phyloP scores from a whole-genome alignment of 306 rosid species.

The Trifolium pratense region DNA sequence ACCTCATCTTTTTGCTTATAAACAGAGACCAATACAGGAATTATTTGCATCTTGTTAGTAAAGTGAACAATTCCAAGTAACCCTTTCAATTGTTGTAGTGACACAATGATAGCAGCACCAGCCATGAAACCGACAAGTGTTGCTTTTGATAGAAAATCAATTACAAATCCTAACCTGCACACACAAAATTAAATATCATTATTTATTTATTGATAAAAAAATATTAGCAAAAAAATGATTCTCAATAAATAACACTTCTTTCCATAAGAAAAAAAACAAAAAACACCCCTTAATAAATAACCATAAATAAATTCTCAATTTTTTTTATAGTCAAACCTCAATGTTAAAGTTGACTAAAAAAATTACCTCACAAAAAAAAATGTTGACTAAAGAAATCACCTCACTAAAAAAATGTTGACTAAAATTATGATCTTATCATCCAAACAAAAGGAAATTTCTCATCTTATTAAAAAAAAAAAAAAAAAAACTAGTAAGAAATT shows the following conservation, averaged over 20 bases:
- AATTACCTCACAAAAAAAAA: too few species aligned
- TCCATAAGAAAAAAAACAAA: too few species aligned
- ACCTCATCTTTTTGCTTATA: slow-evolving; percentile 67
- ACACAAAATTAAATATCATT: not conserved
- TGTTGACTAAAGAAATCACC: too few species aligned
- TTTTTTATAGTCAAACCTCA: not conserved
- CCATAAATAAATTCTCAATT: not conserved
- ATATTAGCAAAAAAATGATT: too few species aligned
- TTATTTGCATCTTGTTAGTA: slow-evolving; percentile 80
- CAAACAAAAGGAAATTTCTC: too few species aligned
- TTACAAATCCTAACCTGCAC: slow-evolving; percentile 80
- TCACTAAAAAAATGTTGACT: too few species aligned
- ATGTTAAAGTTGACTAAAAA: not conserved
- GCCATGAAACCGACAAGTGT: slow-evolving; percentile 93
- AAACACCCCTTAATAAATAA: not conserved
- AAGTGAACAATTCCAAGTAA: slow-evolving; percentile 88
- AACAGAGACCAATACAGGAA: slow-evolving; percentile 75
- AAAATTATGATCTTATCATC: too few species aligned
- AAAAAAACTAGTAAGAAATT: too few species aligned
- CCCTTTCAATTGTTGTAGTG: slow-evolving; percentile 88
- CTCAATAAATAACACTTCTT: not conserved
- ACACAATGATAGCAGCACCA: slow-evolving; percentile 92
- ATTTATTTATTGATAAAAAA: too few species aligned
- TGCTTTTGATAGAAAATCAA: slow-evolving; percentile 94
- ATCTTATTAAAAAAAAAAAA: too few species aligned